Evolutionary conservation across 495 filamentous ascomycete species (phyloP), one percentile per base, ranked within the genome.

Genomic region (Podospora fimiseda): DNA sequence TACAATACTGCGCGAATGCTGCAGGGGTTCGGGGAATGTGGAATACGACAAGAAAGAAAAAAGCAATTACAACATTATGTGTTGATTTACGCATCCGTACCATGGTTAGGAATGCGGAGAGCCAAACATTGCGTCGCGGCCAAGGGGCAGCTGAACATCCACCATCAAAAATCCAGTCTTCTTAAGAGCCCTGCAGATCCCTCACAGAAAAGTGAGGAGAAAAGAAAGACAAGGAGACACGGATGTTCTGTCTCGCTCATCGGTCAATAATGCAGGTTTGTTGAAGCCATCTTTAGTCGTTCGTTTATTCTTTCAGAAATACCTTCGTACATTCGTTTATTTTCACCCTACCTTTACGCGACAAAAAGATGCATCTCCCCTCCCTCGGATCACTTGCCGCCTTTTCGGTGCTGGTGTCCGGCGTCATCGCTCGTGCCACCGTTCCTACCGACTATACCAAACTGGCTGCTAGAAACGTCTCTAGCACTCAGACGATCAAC

Each of bases 341-440:
- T 50, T 38, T 41, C 36, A 38, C 30, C 24, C 33, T 1, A 14
- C 39, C 24, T 8, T 37, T 37, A 8, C 33, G 33, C 22, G 11
- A 33, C 37, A 33, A 15, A 6, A 59, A 43, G 43, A 64, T 64
- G 61, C 55, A 23, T 48, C 51, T 48, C 43, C 57, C 51, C 57
- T 60, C 60, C n/a, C 49, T 64, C 13, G 52, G 51, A 56, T 60
- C 61, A 27, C 55, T 64, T 42, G 21, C 61, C 39, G 49, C 61
- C 39, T 23, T 60, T 43, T 62, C 60, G 54, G 55, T 51, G 30
- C 46, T 62, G 37, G 40, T 55, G 30, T 41, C 42, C 20, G 53
- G 36, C 45, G 50, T 51, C 48, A 58, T 24, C 11, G 44, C 44
- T 41, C 13, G 8, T 4, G 8, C 39, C 44, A 3, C 9, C 1